Conservation (phyloP, 768 basidiomycete genomes). For the Termitomyces sp. region DNA sequence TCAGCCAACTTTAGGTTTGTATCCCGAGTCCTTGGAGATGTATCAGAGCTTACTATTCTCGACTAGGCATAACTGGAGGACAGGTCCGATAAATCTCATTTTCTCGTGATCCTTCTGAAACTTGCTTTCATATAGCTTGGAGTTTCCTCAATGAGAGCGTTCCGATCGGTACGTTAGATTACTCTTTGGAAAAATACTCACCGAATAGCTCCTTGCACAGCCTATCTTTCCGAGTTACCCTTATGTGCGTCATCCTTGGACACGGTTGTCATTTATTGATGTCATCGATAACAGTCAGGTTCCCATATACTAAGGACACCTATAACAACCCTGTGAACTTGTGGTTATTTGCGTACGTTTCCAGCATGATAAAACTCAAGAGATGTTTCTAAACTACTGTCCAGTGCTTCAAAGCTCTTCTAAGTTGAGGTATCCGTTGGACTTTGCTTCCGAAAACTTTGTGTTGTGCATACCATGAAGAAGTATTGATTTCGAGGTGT, state of each 20-base stretch:
- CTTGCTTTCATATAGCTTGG: conserved; percentile 27
- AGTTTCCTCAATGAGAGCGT: conserved; percentile 33
- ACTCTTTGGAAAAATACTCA: neutral
- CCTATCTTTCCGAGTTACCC: conserved; percentile 38
- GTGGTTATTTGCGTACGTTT: conserved; percentile 51
- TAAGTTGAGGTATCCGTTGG: neutral
- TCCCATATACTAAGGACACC: conserved; percentile 55
- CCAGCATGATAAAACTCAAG: neutral
- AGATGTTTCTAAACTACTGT: neutral
- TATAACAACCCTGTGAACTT: conserved; percentile 60
- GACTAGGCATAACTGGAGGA: conserved; percentile 41
- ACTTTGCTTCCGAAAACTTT: too few relatives aligned
- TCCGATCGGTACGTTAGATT: conserved; percentile 29
- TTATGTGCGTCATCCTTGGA: conserved; percentile 17
- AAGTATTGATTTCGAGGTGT: neutral
- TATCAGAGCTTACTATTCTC: neutral
- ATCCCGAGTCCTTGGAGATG: neutral
- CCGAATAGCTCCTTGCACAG: conserved; percentile 13
- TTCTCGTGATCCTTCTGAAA: neutral
- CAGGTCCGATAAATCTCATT: conserved; percentile 22
- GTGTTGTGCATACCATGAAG: too few relatives aligned
- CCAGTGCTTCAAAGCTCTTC: conserved; percentile 9
- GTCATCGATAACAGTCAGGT: conserved; percentile 35
- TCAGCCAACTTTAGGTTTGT: conserved; percentile 38
- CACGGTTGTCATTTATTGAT: neutral